Percentiles rank a stretch among this genome's conserved stretches.
Conservation (phyloP, 768 basidiomycete species). For the Lactarius hatsudake region DNA sequence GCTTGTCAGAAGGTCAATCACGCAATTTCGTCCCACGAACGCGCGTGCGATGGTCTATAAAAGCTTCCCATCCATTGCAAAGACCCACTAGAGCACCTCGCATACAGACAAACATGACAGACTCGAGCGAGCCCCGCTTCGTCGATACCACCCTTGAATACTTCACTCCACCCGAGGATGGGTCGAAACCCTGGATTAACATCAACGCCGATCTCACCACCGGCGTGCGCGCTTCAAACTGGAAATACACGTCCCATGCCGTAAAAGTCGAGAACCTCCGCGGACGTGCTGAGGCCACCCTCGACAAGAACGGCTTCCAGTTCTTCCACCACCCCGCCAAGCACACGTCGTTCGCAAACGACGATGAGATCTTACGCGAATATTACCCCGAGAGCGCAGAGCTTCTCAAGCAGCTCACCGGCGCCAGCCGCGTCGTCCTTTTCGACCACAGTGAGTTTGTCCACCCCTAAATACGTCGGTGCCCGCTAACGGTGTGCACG, state of each 20-base stretch:
- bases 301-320: constrained; percentile 55
- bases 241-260: constrained; percentile 31
- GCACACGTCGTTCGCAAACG: constrained; percentile 47
- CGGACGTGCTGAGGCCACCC: constrained; percentile 43
- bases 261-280: constrained; percentile 52
- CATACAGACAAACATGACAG: neutral
- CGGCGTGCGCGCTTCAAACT: constrained; percentile 41
- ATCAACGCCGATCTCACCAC: constrained; percentile 31
- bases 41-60: neutral
- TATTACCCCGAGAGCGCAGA: constrained; percentile 63
- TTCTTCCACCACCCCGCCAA: constrained; percentile 41
- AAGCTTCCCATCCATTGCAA: neutral
- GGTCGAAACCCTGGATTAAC: constrained; percentile 31
- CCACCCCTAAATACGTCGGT: neutral
- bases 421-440: constrained; percentile 56
- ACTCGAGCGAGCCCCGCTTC: constrained; percentile 13
- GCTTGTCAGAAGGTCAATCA: neutral
- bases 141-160: constrained; percentile 27
- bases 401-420: constrained; percentile 56
- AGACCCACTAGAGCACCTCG: neutral
- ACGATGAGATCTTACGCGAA: constrained; percentile 49
- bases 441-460: constrained; percentile 59
- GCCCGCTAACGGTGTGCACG: neutral
- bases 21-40: neutral
- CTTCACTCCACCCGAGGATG: constrained; percentile 32